Conservation (phyloP, 305 asterid species). For the Withania somnifera region DNA sequence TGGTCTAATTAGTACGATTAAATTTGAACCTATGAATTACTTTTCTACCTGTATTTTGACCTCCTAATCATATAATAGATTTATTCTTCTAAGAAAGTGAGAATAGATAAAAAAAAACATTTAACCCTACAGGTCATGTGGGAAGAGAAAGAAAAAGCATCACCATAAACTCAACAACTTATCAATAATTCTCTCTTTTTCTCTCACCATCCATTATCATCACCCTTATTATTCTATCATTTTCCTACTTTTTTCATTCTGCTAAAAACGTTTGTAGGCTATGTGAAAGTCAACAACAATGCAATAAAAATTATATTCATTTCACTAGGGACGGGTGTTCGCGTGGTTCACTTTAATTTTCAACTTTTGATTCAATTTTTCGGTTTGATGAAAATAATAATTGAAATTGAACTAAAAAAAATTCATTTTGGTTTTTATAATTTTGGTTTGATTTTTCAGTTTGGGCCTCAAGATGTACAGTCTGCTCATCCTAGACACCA, state of each 20-base stretch:
- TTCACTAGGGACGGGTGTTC: too few species aligned
- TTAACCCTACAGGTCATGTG: neutral
- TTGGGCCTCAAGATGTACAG: too few species aligned
- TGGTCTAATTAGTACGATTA: neutral
- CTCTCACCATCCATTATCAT: conserved; percentile 1
- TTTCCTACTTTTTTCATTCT: neutral
- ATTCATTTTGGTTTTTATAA: too few species aligned
- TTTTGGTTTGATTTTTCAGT: too few species aligned
- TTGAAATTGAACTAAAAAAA: too few species aligned
- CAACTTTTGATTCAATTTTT: too few species aligned
- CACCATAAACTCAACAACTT: neutral
- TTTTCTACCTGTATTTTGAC: neutral
- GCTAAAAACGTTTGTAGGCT: neutral
- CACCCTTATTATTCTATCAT: neutral
- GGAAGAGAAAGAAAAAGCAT: neutral
- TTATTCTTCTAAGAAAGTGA: neutral
- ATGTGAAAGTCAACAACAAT: neutral
- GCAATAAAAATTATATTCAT: neutral
- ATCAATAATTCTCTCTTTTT: neutral
- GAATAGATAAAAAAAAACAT: neutral
- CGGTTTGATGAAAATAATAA: too few species aligned
- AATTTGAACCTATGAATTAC: neutral
- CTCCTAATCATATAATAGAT: neutral
- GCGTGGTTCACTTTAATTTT: too few species aligned
- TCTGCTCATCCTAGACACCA: too few species aligned